phyloP scores from a whole-genome alignment of 768 basidiomycete species.

The Tephrocybe sp. region DNA sequence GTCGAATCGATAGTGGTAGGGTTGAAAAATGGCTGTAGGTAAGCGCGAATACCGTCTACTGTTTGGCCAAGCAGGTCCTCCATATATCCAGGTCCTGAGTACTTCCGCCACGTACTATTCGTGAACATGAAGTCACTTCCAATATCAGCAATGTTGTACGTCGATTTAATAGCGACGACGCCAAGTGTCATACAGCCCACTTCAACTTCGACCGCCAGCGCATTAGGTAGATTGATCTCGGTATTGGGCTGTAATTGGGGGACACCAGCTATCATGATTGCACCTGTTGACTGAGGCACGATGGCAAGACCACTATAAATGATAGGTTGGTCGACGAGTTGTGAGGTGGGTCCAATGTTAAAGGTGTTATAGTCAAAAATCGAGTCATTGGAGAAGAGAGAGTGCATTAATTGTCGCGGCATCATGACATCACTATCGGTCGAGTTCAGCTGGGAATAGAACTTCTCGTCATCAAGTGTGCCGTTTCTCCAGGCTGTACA shows the following conservation, averaged over 20 bases:
- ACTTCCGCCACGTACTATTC: background rate
- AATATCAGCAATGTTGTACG: background rate
- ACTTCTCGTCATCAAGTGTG: conserved; percentile 17
- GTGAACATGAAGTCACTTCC: background rate
- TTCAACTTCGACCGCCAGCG: conserved; percentile 19
- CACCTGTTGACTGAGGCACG: conserved; percentile 15
- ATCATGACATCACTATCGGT: conserved; percentile 23
- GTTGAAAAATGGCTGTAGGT: background rate
- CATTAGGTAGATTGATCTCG: conserved; percentile 14
- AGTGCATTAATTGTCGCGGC: conserved; percentile 14
- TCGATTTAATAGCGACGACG: background rate
- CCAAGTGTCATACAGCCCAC: conserved; percentile 16
- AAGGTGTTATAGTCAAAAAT: conserved; percentile 13
- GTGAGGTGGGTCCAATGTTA: conserved; percentile 15
- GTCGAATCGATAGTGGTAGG: background rate
- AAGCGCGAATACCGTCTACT: background rate
- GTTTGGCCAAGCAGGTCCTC: background rate
- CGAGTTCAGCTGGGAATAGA: conserved; percentile 17
- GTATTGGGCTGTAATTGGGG: conserved; percentile 13
- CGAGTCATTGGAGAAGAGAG: background rate
- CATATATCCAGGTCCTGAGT: background rate
- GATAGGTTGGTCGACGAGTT: conserved; percentile 2
- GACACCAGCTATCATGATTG: conserved; percentile 17
- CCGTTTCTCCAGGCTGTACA: conserved; percentile 22
- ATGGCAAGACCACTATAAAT: conserved; percentile 17